Percentiles rank a stretch among this genome's conserved stretches.
These are phyloP conservation scores for Debaryomyces sp. DNA, from an alignment of 1,139 yeast species.

Conservation along the genomic window DNA sequence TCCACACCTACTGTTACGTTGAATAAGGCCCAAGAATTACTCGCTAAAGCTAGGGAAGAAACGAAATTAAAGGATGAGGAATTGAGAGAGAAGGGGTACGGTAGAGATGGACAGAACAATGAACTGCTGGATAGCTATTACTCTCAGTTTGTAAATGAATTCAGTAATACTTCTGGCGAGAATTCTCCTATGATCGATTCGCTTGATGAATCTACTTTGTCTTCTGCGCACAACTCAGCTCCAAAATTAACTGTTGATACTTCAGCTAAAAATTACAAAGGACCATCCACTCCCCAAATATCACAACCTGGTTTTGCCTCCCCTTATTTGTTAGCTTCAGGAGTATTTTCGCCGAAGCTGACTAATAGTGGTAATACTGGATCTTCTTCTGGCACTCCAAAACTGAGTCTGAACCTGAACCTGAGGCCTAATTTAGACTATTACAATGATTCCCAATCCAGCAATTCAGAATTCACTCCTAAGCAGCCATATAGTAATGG, in stretches of 20 bases:
- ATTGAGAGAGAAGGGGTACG: constrained; percentile 40
- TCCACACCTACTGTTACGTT: constrained; percentile 91
- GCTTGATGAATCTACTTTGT: constrained; percentile 32
- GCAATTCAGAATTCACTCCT: constrained; percentile 19
- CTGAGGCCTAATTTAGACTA: constrained; percentile 3
- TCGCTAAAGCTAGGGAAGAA: constrained; percentile 80
- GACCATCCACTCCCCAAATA: constrained; percentile 36
- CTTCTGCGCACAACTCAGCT: constrained; percentile 18
- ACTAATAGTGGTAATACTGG: constrained; percentile 21
- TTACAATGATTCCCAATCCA: constrained; percentile 6
- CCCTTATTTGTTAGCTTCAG: constrained; percentile 62
- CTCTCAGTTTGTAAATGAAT: constrained; percentile 24
- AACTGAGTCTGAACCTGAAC: constrained; percentile 16
- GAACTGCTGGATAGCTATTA: constrained; percentile 17
- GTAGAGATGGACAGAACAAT: constrained; percentile 33
- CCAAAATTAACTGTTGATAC: constrained; percentile 44
- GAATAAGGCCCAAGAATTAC: constrained; percentile 80
- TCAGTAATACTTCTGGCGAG: constrained; percentile 25
- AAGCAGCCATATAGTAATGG: constrained; percentile 28
- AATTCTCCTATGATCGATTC: constrained; percentile 36
- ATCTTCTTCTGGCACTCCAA: constrained; percentile 28
- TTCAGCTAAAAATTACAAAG: constrained; percentile 19
- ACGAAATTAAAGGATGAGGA: constrained; percentile 64
- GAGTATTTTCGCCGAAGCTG: constrained; percentile 52
- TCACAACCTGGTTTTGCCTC: constrained; percentile 54